A percentile compares a stretch with the other conserved stretches of the same genome.
Conservation (phyloP, 2,329 filamentous ascomycete species). For the Fusarium nodosum region DNA sequence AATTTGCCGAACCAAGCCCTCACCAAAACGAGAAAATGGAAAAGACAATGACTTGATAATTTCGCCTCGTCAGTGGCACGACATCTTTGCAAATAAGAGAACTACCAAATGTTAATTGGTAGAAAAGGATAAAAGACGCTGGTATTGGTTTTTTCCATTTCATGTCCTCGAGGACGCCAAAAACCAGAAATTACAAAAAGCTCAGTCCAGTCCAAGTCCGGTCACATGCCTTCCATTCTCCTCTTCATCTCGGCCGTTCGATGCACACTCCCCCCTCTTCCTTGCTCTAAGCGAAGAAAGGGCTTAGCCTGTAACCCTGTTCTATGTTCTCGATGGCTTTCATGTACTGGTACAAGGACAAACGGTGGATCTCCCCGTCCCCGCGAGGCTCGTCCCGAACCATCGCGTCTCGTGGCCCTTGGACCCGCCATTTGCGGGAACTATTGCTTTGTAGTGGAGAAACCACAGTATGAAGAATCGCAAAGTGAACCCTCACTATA, state of each 20-base stretch:
- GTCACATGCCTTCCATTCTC: slow-evolving; percentile 37
- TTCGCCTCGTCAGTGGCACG: slow-evolving; percentile 12
- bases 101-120: not conserved
- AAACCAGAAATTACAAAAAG: slow-evolving; percentile 24
- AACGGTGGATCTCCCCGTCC: slow-evolving; percentile 26
- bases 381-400: slow-evolving; percentile 42
- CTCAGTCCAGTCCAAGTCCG: not conserved
- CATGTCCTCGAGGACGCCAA: not conserved
- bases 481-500: not conserved
- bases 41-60: not conserved
- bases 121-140: not conserved
- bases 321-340: slow-evolving; percentile 14
- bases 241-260: slow-evolving; percentile 21
- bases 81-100: slow-evolving; percentile 7
- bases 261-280: slow-evolving; percentile 39
- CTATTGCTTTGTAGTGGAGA: slow-evolving; percentile 33
- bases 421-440: slow-evolving; percentile 26
- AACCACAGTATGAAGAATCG: slow-evolving; percentile 27
- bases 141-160: not conserved
- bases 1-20: slow-evolving; percentile 23
- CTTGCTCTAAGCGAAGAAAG: slow-evolving; percentile 20
- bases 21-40: slow-evolving; percentile 1
- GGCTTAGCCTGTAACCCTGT: slow-evolving; percentile 9
- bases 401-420: slow-evolving; percentile 28
- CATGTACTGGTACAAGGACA: slow-evolving; percentile 33